Evolutionary conservation across 495 filamentous ascomycete species (phyloP).

Genomic region (Penicillium mononematosum): DNA sequence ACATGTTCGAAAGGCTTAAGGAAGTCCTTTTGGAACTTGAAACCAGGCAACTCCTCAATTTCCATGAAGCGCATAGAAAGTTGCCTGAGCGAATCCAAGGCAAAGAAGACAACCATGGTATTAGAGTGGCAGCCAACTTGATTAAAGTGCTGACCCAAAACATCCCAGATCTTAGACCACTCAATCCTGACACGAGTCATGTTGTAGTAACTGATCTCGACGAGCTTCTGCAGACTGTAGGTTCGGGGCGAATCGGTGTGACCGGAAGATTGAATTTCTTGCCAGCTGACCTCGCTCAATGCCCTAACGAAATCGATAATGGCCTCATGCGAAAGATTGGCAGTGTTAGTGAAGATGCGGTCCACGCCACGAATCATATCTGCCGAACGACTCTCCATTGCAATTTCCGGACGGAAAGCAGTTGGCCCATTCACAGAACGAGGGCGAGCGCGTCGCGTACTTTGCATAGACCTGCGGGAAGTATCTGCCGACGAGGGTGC

Average conservation of each 20-base stretch:
- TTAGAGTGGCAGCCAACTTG: constrained; percentile 94
- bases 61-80: constrained; percentile 99
- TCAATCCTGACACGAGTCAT: constrained; percentile 98
- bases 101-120: constrained; percentile 94
- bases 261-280: constrained; percentile 95
- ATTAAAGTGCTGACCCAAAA: constrained; percentile 96
- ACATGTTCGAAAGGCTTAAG: constrained; percentile 97
- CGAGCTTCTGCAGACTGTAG: constrained; percentile 95
- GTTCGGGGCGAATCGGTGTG: constrained; percentile 92
- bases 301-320: constrained; percentile 97
- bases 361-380: constrained; percentile 93
- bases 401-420: constrained; percentile 80
- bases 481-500: constrained; percentile 53
- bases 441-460: constrained; percentile 60
- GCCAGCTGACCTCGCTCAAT: constrained; percentile 95
- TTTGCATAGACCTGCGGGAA: constrained; percentile 67
- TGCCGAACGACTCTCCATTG: constrained; percentile 84
- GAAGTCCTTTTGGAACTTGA: constrained; percentile 99
- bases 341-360: constrained; percentile 92
- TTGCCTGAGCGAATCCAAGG: constrained; percentile 89
- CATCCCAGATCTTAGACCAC: constrained; percentile 95
- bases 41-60: constrained; percentile 93
- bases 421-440: constrained; percentile 62
- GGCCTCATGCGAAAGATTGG: constrained; percentile 86
- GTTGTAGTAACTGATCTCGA: constrained; percentile 99